Percentiles rank a stretch among this genome's conserved stretches.
These are phyloP conservation scores for Penicillium palitans DNA, from an alignment of 2,329 filamentous ascomycete genomes.

Conservation along the genomic window DNA sequence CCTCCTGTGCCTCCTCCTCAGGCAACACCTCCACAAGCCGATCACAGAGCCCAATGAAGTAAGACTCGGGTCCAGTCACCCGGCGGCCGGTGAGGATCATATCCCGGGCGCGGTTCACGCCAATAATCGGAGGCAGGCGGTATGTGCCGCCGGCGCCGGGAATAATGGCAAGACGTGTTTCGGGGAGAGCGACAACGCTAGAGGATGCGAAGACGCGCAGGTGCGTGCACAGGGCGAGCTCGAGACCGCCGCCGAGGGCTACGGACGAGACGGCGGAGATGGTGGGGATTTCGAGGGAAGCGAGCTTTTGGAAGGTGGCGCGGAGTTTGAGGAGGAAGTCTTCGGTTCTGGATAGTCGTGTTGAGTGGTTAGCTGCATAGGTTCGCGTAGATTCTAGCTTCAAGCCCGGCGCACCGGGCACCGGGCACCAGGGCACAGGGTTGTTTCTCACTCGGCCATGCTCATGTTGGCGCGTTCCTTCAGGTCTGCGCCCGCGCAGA, in stretches of 20 bases:
- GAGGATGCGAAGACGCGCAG: constrained; percentile 83
- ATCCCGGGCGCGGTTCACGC: constrained; percentile 78
- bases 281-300: constrained; percentile 79
- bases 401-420: neutral
- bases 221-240: constrained; percentile 85
- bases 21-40: constrained; percentile 78
- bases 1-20: constrained; percentile 53
- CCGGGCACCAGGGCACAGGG: neutral
- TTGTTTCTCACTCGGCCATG: constrained; percentile 66
- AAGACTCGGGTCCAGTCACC: constrained; percentile 79
- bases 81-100: constrained; percentile 87
- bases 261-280: constrained; percentile 83
- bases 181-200: constrained; percentile 77
- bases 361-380: constrained; percentile 2
- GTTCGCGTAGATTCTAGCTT: neutral
- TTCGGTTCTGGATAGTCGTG: constrained; percentile 61
- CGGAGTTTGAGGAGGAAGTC: constrained; percentile 78
- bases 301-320: constrained; percentile 70
- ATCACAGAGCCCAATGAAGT: constrained; percentile 87
- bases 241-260: constrained; percentile 89
- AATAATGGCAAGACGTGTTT: constrained; percentile 90
- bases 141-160: constrained; percentile 93
- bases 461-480: constrained; percentile 82
- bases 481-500: constrained; percentile 92
- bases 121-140: constrained; percentile 79